phyloP scores from a whole-genome alignment of 148 eudicot species.

The Talinum fruticosum region DNA sequence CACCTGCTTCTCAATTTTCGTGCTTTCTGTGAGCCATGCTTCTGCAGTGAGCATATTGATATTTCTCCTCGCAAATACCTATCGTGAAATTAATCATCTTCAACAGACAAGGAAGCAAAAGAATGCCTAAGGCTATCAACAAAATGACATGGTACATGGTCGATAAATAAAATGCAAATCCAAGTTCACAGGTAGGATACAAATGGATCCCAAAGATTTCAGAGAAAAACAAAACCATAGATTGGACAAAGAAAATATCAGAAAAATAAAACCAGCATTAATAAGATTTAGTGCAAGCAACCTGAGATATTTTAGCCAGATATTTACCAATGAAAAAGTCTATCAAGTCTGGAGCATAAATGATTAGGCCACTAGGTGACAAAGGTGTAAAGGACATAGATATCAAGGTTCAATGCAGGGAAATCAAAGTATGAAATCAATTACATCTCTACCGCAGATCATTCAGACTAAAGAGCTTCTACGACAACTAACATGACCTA shows the following conservation, averaged over 20 bases:
- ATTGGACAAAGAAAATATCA: too few relatives aligned
- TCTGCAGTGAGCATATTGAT: slow-evolving; percentile 61
- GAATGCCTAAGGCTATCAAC: background rate
- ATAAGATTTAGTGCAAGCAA: too few relatives aligned
- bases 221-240: too few relatives aligned
- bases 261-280: too few relatives aligned
- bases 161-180: background rate
- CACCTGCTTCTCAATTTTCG: slow-evolving; percentile 67
- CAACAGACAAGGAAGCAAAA: background rate
- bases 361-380: too few relatives aligned
- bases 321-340: too few relatives aligned
- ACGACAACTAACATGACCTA: background rate
- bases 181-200: background rate
- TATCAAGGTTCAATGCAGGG: background rate
- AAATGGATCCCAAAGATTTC: background rate
- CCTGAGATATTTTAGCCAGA: too few relatives aligned
- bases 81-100: slow-evolving; percentile 1
- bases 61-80: slow-evolving; percentile 65
- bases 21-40: slow-evolving; percentile 71
- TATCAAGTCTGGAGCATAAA: too few relatives aligned
- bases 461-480: background rate
- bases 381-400: too few relatives aligned
- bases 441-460: background rate
- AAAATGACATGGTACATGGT: background rate
- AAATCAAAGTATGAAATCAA: background rate